Base-by-base conservation (phyloP, 1,284 basidiomycete genomes). In the Quambalaria eucalypti region DNA sequence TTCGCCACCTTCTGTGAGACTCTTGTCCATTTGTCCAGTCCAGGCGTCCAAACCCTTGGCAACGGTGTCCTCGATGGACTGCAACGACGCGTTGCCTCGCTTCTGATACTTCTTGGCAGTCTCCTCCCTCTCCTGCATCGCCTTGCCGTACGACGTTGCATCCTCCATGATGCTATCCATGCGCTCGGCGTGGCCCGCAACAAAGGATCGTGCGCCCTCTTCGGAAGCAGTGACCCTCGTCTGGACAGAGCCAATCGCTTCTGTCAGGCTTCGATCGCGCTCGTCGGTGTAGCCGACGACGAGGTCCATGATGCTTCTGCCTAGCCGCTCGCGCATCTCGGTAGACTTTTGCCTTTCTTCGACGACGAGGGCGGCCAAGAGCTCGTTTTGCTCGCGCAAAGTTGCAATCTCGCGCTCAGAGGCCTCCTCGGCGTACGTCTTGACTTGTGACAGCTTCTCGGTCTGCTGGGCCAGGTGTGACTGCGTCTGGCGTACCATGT, bases 321-420 rank as follows among this genome's bases (percentile, higher is more conserved):
- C 77, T 5, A 93, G 76, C 47, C 87, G 84, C 36, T 85, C 83
- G 61, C 84, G 85, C 1, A 86, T 82, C 50, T 80, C 81, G 28
- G 84, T 81, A 0, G 84, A 81, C 60, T 83, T 85, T 4, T 76
- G 70, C 69, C 81, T 83, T 76, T 92, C 87, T 4, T 81, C 77
- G 59, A 84, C 81, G 2, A 92, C 77, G 58, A 88, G 78, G 25
- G 79, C 78, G 1, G 78, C 76, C 28, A 95, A 79, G 1, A 81
- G 75, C n/a, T 79, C 79, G 67, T 92, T 92, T 71, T 91, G 88
- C 48, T 82, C 78, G 57, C 81, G 81, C 21, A 93, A 78, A 25
- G 83, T 82, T 1, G 77, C 70, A 30, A 88, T 81, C 78, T 78
- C 61, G 0, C 82, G 79, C 30, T 84, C 72, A 4, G 77, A 68